Conservation (phyloP, 257 asterid species). For the Capsicum chinense region DNA sequence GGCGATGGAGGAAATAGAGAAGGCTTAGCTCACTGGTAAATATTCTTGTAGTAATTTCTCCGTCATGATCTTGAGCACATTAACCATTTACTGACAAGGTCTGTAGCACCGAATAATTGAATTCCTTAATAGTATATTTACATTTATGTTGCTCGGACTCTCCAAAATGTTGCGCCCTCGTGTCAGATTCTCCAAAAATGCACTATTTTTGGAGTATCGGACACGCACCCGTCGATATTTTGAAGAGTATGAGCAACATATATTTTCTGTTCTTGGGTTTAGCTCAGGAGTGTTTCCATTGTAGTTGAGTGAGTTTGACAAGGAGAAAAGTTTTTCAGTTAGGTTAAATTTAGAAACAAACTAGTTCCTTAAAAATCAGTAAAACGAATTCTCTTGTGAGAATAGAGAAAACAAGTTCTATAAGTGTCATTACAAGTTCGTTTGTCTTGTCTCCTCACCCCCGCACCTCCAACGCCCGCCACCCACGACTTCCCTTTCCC, state of each 20-base stretch:
- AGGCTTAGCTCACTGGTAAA: constrained; percentile 83
- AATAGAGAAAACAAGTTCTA: background rate
- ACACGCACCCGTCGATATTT: too few relatives aligned
- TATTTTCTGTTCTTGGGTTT: background rate
- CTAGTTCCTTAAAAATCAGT: background rate
- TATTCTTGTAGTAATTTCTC: constrained; percentile 17
- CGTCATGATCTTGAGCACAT: background rate
- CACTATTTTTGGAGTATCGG: too few relatives aligned
- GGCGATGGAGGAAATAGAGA: constrained; percentile 98
- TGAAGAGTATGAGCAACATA: too few relatives aligned
- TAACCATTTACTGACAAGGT: background rate
- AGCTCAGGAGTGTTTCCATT: background rate
- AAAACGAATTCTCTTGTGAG: background rate
- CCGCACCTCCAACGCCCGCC: background rate
- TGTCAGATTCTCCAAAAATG: too few relatives aligned
- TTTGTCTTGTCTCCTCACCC: background rate
- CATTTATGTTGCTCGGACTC: too few relatives aligned
- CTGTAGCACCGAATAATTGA: background rate
- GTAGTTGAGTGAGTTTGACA: background rate
- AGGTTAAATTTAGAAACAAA: background rate
- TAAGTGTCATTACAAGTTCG: background rate
- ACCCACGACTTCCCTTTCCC: background rate
- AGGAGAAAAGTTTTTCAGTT: background rate
- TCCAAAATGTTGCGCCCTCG: too few relatives aligned
- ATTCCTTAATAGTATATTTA: background rate